These are phyloP conservation scores for Penicillium sp. DNA, from an alignment of 2,329 filamentous ascomycete species.

Conservation along the genomic window DNA sequence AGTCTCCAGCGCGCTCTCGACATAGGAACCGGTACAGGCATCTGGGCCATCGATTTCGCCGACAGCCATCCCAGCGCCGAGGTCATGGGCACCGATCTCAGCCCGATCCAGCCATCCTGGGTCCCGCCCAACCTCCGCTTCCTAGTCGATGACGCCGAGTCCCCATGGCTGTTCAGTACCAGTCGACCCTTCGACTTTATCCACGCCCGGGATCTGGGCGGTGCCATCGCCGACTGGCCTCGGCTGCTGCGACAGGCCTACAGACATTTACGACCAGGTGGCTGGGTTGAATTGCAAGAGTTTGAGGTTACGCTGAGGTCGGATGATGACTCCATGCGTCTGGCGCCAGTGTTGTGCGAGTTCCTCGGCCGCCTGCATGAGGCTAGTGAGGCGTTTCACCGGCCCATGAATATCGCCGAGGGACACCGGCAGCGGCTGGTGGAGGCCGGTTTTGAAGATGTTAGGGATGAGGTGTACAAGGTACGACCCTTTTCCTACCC, in stretches of 20 bases:
- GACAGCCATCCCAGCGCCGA: slow-evolving; percentile 38
- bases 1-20: slow-evolving; percentile 36
- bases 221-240: slow-evolving; percentile 32
- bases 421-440: slow-evolving; percentile 46
- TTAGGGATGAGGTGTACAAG: slow-evolving; percentile 50
- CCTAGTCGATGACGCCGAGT: slow-evolving; percentile 35
- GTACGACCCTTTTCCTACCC: slow-evolving; percentile 12
- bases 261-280: slow-evolving; percentile 47
- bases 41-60: slow-evolving; percentile 38
- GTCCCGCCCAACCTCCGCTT: slow-evolving; percentile 38
- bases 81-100: slow-evolving; percentile 51
- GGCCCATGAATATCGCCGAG: slow-evolving; percentile 35
- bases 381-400: slow-evolving; percentile 34
- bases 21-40: slow-evolving; percentile 41
- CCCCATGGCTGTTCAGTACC: slow-evolving; percentile 30
- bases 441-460: slow-evolving; percentile 56
- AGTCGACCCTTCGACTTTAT: slow-evolving; percentile 34
- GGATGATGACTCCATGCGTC: slow-evolving; percentile 30
- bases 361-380: slow-evolving; percentile 29
- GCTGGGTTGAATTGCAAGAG: slow-evolving; percentile 52
- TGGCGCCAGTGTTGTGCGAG: slow-evolving; percentile 27
- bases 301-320: slow-evolving; percentile 30
- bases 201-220: slow-evolving; percentile 33
- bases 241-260: slow-evolving; percentile 24
- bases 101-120: slow-evolving; percentile 43